Evolutionary conservation across 1,284 basidiomycete genomes (phyloP).

Genomic region (Cerioporus squamosus): DNA sequence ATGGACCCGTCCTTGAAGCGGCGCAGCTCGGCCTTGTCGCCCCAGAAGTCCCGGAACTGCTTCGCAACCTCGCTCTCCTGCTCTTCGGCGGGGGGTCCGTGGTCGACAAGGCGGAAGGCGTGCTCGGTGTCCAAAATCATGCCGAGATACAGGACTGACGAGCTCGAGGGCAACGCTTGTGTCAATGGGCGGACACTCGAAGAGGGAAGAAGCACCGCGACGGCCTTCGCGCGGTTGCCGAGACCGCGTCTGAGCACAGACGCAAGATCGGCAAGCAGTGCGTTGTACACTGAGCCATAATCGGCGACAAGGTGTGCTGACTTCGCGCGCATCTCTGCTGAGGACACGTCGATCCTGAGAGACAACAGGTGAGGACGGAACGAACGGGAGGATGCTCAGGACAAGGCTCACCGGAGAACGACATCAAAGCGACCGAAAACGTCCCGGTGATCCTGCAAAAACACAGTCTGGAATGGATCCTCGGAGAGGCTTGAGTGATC

Average conservation of each 20-base stretch:
- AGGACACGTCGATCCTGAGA: constrained; percentile 66
- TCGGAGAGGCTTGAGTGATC: constrained; percentile 48
- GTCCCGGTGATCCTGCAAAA: constrained; percentile 73
- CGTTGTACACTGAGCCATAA: constrained; percentile 59
- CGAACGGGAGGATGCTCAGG: not conserved
- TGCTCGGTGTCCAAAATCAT: constrained; percentile 72
- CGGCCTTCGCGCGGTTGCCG: constrained; percentile 65
- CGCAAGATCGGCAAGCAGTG: constrained; percentile 59
- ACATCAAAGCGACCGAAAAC: constrained; percentile 68
- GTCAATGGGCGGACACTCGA: constrained; percentile 51
- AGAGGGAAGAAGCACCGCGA: constrained; percentile 60
- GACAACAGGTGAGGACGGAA: not conserved
- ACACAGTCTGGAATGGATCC: constrained; percentile 78
- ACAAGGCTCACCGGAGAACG: constrained; percentile 55
- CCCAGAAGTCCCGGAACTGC: constrained; percentile 90
- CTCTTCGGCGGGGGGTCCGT: constrained; percentile 81
- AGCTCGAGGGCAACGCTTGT: constrained; percentile 52
- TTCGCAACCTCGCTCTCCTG: constrained; percentile 53
- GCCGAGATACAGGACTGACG: constrained; percentile 66
- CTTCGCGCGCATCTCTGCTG: constrained; percentile 48
- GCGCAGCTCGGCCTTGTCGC: constrained; percentile 89
- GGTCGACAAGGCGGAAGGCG: constrained; percentile 86
- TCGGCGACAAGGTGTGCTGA: constrained; percentile 59
- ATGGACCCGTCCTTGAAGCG: constrained; percentile 98
- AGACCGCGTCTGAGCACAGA: constrained; percentile 68